phyloP scores from a whole-genome alignment of 768 basidiomycete species.

The Boletus bicolor region DNA sequence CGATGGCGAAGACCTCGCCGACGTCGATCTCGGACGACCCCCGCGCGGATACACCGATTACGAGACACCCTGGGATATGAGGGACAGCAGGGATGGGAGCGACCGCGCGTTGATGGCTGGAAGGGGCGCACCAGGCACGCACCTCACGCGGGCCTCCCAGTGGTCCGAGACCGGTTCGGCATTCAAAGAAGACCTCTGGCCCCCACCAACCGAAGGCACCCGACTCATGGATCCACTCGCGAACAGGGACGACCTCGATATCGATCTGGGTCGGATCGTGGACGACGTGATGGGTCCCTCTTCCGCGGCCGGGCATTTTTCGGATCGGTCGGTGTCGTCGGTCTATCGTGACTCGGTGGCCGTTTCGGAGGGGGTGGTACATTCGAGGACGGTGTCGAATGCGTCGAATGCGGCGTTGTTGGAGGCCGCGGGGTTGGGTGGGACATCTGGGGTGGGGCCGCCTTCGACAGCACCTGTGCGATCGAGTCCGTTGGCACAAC shows the following conservation, averaged over 20 bases:
- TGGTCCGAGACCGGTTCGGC: slow-evolving; percentile 43
- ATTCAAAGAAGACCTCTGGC: slow-evolving; percentile 47
- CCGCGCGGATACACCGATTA: slow-evolving; percentile 18
- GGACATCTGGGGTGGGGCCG: not conserved
- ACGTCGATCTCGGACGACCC: slow-evolving; percentile 4
- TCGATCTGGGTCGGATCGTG: slow-evolving; percentile 42
- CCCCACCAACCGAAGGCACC: slow-evolving; percentile 34
- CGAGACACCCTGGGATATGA: slow-evolving; percentile 22
- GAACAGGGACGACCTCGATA: slow-evolving; percentile 18
- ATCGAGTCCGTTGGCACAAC: slow-evolving; percentile 23
- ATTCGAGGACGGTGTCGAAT: slow-evolving; percentile 22
- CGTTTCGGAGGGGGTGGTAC: slow-evolving; percentile 3
- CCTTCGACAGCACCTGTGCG: not conserved
- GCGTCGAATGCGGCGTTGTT: slow-evolving; percentile 22
- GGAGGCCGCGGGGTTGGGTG: slow-evolving; percentile 23
- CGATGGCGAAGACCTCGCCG: slow-evolving; percentile 25
- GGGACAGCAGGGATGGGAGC: not conserved
- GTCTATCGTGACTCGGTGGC: slow-evolving; percentile 12
- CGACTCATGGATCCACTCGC: slow-evolving; percentile 23
- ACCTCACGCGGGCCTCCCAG: not conserved
- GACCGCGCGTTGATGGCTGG: not conserved
- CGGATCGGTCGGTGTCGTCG: slow-evolving; percentile 26
- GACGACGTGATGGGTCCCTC: slow-evolving; percentile 49
- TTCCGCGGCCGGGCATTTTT: slow-evolving; percentile 10
- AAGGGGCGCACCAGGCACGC: not conserved